Conservation (phyloP, 768 basidiomycete species). For the Pulveroboletus sp. region DNA sequence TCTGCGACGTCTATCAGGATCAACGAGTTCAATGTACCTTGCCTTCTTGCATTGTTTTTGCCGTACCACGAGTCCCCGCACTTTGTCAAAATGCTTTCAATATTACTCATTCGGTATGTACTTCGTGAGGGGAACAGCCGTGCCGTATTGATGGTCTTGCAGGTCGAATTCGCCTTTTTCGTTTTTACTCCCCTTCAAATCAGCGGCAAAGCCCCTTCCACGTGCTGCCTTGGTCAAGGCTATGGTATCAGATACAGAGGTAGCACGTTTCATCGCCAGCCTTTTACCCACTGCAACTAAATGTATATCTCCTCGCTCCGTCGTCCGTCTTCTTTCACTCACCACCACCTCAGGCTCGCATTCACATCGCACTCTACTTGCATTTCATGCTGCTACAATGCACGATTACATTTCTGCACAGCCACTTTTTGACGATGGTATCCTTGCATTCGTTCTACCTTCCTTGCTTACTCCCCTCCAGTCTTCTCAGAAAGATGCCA, state of each 20-base stretch:
- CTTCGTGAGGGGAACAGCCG: neutral
- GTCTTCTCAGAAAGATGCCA: conserved; percentile 41
- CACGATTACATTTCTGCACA: conserved; percentile 71
- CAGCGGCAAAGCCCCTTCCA: conserved; percentile 69
- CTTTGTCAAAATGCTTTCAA: conserved; percentile 88
- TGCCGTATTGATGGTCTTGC: conserved; percentile 1
- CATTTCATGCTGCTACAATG: conserved; percentile 76
- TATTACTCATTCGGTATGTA: conserved; percentile 70
- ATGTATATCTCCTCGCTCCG: conserved; percentile 16
- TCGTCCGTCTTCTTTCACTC: neutral
- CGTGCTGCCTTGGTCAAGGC: conserved; percentile 68
- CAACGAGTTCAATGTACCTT: conserved; percentile 87
- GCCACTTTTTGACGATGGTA: conserved; percentile 58
- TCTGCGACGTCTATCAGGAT: conserved; percentile 46
- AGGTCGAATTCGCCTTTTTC: conserved; percentile 62
- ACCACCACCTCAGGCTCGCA: conserved; percentile 27
- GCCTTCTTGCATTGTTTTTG: conserved; percentile 74
- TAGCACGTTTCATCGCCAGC: conserved; percentile 66
- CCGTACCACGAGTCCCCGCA: conserved; percentile 95
- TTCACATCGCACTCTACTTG: conserved; percentile 67
- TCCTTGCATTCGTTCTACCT: conserved; percentile 59
- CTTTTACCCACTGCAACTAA: conserved; percentile 60
- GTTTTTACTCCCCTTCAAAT: conserved; percentile 72
- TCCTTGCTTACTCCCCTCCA: conserved; percentile 58
- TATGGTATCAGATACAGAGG: conserved; percentile 66